These are phyloP conservation scores for Leccinellum rugosiceps DNA, from an alignment of 768 basidiomycete genomes.

Conservation along the genomic window DNA sequence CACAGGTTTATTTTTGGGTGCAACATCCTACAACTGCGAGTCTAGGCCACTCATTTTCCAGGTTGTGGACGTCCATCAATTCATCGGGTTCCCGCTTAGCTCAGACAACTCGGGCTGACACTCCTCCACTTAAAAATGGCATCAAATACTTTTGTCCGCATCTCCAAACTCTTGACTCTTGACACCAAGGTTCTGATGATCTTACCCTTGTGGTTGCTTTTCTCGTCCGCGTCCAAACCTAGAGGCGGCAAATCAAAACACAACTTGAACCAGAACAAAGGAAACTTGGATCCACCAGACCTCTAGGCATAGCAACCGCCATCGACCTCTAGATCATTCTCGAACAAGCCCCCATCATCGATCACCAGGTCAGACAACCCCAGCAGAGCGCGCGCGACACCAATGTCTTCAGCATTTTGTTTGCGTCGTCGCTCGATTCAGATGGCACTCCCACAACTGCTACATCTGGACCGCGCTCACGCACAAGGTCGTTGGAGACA, in stretches of 20 bases:
- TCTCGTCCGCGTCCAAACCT: constrained; percentile 43
- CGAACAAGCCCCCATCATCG: too few relatives aligned
- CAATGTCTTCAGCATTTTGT: constrained; percentile 70
- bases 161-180: constrained; percentile 85
- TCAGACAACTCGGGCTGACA: too few relatives aligned
- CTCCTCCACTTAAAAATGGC: too few relatives aligned
- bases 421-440: constrained; percentile 37
- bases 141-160: constrained; percentile 38
- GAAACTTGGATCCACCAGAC: too few relatives aligned
- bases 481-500: background rate
- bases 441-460: background rate
- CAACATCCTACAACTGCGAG: constrained; percentile 2
- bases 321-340: too few relatives aligned
- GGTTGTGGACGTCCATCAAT: background rate
- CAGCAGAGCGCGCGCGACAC: too few relatives aligned
- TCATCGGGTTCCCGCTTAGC: constrained; percentile 25
- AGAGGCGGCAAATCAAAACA: constrained; percentile 54
- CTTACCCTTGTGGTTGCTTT: constrained; percentile 84
- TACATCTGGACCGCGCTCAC: too few relatives aligned
- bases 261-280: too few relatives aligned
- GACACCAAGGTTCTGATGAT: constrained; percentile 92
- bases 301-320: too few relatives aligned
- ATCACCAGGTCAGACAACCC: too few relatives aligned
- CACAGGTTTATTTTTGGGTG: too few relatives aligned
- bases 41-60: constrained; percentile 83